phyloP scores from a whole-genome alignment of 352 stramenopile genomes.

The Globisporangium carolinianum region DNA sequence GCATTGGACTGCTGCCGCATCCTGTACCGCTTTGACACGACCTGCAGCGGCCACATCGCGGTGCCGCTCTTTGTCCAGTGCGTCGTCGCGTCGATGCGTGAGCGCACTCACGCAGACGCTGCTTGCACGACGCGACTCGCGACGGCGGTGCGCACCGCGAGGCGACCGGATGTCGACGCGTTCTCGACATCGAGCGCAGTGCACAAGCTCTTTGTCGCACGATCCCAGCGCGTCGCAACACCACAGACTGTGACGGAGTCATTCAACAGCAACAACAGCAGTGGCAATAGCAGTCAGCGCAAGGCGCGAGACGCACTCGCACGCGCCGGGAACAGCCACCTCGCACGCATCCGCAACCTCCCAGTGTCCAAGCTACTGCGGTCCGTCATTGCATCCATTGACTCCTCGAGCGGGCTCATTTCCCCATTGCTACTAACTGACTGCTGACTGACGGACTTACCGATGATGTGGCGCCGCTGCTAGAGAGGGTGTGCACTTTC shows the following conservation, averaged over 20 bases:
- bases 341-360: slow-evolving; percentile 34
- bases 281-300: neutral
- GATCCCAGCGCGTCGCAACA: slow-evolving; percentile 1
- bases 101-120: neutral
- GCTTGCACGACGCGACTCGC: slow-evolving; percentile 1
- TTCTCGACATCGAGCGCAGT: slow-evolving; percentile 34
- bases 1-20: slow-evolving; percentile 25
- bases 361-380: slow-evolving; percentile 33
- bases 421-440: no score
- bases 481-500: slow-evolving; percentile 35
- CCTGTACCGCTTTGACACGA: slow-evolving; percentile 34
- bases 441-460: no score
- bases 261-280: no score
- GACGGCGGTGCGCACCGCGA: slow-evolving; percentile 16
- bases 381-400: slow-evolving; percentile 12
- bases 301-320: slow-evolving; percentile 13
- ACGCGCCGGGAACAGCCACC: slow-evolving; percentile 23
- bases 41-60: slow-evolving; percentile 20
- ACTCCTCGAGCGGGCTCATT: no score
- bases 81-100: slow-evolving; percentile 11
- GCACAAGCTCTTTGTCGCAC: slow-evolving; percentile 33
- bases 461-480: neutral
- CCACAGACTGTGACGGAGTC: neutral
- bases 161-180: slow-evolving; percentile 23
- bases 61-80: slow-evolving; percentile 10